Base-by-base conservation (phyloP, 2,329 filamentous ascomycete species). In the Chaetomium sp. region DNA sequence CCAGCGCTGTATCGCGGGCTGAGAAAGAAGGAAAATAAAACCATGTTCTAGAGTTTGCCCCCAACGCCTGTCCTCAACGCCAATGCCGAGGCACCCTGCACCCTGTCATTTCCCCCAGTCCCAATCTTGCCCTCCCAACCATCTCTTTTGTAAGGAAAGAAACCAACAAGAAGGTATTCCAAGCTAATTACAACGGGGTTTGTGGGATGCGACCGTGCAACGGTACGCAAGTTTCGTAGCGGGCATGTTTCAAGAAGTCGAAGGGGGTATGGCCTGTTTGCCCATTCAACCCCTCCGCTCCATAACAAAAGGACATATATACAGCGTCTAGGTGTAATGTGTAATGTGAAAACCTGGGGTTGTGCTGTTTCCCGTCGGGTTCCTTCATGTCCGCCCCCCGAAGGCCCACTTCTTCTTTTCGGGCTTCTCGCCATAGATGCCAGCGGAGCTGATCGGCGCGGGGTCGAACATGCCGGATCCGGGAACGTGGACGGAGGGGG, bases 341-440 rank as follows among this genome's bases (percentile, higher is more conserved):
- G 49, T 45, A n/a, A 19, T 35, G 19, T 25, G 25, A 13, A n/a
- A 10, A 23, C 55, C 29, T 9, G 51, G 45, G n/a, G 42, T 23
- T 53, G 56, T 49, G 50, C 10, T 50, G 49, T 31, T 9, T 10
- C 56, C 45, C n/a, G 9, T 25, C 51, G 3, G 42, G 12, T 10
- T 49, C 19, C 1, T 21, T 77, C 71, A 83, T 64, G 80, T 82
- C 70, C 81, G 76, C 63, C 78, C 72, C 21, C 70, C 75, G 57
- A 82, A 78, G 23, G 75, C 74, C 81, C 82, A 83, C 73, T 78
- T 82, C 77, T 79, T 81, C 71, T 78, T 80, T 71, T 79, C 79
- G 42, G 77, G 74, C 71, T 79, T 81, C 65, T 71, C 75, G 16
- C 74, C 71, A 63, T 76, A 77, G 7, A 72, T 73, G 51, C 68